Evolutionary conservation across 805 yeast genomes (phyloP), one percentile per base, ranked within the genome.

Genomic region (Kuraishia borneana): DNA sequence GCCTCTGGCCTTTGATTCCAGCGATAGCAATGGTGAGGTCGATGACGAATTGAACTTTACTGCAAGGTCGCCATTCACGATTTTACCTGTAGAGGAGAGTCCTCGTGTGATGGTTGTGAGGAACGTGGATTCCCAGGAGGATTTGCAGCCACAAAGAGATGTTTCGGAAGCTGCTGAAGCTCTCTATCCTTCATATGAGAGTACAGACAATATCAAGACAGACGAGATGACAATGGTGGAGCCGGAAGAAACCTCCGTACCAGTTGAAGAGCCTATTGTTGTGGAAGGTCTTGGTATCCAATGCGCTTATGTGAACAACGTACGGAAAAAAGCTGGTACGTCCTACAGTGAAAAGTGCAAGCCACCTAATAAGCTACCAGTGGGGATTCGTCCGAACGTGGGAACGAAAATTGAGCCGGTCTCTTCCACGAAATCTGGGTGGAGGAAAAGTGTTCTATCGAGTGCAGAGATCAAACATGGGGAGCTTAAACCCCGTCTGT

Each of bases 381-480:
- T 65, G n/a, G 77, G 76, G 6, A 71, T 73, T 14, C 47, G 68
- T 28, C 74, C 75, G 16, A 55, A 20, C 28, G 14, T 20, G 33
- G 10, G 35, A 35, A 9, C 39, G 32, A 41, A 51, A 52, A 40
- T 41, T 41, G 41, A 38, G 55, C 45, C 39, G 60, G 44, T 19
- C 52, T 43, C 44, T 63, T 37, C 43, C 39, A 26, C 42, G 27
- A 14, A 18, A 3, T 25, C 34, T 12, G 6, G 30, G 33, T 7
- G 23, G 26, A 14, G 39, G 42, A 14, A 18, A 41, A 12, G 38
- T 30, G 39, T 23, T 2, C 29, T 44, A 26, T 39, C 47, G 8
- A 54, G 54, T 37, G 51, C 56, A 17, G 79, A 73, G 36, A 58
- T 74, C 48, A 76, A 73, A 46, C 81, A 76, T 48, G 80, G 81